Conservation (phyloP, 2,329 filamentous ascomycete species). For the Fusarium sp. region DNA sequence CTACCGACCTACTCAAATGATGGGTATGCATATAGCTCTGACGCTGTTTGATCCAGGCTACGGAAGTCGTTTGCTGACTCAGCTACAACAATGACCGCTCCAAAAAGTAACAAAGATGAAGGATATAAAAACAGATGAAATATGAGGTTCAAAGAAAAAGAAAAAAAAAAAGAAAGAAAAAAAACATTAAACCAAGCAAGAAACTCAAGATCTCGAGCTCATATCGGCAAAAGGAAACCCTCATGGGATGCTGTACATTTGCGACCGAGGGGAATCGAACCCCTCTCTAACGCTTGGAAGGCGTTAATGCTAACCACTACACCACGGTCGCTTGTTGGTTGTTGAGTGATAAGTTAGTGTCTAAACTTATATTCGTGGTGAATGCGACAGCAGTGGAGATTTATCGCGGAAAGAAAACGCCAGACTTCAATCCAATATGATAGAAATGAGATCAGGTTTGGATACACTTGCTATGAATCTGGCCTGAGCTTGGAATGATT, state of each 20-base stretch:
- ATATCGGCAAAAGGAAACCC: neutral
- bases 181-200: too few relatives aligned
- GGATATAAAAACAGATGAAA: fast-evolving
- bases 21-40: fast-evolving
- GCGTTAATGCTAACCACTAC: slow-evolving; percentile 34
- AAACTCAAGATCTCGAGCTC: fast-evolving
- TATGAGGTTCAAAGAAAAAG: neutral
- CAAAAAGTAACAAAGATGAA: neutral
- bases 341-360: fast-evolving
- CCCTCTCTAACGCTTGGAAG: slow-evolving; percentile 34
- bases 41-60: neutral
- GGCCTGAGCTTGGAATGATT: fast-evolving
- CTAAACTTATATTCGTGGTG: fast-evolving
- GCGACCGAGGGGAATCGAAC: slow-evolving; percentile 34
- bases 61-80: fast-evolving
- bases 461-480: fast-evolving
- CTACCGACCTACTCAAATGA: fast-evolving
- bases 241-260: fast-evolving
- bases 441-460: fast-evolving
- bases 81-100: too few relatives aligned
- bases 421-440: fast-evolving
- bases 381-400: too few relatives aligned
- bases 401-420: fast-evolving
- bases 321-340: slow-evolving; percentile 19
- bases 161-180: too few relatives aligned